Evolutionary conservation across 2,329 filamentous ascomycete genomes (phyloP).

Genomic region (Fusarium mexicanum): DNA sequence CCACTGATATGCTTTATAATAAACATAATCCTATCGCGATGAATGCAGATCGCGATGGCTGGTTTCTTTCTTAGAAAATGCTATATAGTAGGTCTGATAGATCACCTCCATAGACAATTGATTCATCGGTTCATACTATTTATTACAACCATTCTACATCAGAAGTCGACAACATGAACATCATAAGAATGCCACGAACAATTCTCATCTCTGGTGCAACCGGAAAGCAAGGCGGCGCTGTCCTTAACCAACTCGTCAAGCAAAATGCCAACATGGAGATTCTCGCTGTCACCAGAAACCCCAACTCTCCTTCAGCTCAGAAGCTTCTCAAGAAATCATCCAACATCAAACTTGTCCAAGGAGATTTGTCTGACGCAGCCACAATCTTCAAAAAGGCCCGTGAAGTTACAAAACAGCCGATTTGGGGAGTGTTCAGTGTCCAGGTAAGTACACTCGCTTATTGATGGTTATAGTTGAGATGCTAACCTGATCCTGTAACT

Average conservation of each 20-base stretch:
- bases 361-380: conserved; percentile 62
- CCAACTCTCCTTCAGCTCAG: conserved; percentile 60
- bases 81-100: not conserved
- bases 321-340: conserved; percentile 56
- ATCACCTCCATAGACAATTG: not conserved
- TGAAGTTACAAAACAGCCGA: conserved; percentile 1
- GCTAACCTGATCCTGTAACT: not conserved
- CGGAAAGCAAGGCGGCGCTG: conserved; percentile 51
- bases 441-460: not conserved
- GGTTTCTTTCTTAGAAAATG: fast-evolving
- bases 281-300: conserved; percentile 68
- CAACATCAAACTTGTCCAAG: conserved; percentile 65
- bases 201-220: conserved; percentile 51
- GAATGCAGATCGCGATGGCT: not conserved
- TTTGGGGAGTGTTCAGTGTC: conserved; percentile 26
- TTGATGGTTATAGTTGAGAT: no score
- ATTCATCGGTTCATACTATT: not conserved
- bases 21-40: not conserved
- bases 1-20: conserved; percentile 2
- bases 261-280: conserved; percentile 57
- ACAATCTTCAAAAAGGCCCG: conserved; percentile 55
- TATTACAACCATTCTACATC: not conserved
- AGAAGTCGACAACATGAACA: not conserved
- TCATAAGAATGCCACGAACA: conserved; percentile 27
- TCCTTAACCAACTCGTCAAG: conserved; percentile 45